Evolutionary conservation across 164 flowering plant genomes (phyloP), one percentile per base, ranked within the genome.

Genomic region (Umbellularia californica): DNA sequence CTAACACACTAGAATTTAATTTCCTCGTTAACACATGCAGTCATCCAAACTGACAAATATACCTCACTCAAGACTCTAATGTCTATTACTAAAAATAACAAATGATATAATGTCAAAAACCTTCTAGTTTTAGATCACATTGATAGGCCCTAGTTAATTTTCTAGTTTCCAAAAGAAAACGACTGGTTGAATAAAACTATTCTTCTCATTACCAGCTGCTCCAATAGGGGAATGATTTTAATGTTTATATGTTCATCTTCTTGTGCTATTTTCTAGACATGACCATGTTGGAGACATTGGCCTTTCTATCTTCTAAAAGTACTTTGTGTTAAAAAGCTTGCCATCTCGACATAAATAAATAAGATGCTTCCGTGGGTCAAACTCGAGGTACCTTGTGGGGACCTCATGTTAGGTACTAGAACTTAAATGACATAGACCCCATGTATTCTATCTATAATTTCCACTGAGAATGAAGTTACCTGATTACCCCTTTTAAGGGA

Each of bases 281-380:
- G 69, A 67, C 47, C 69, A 67, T 67, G 69, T 67, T 67, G 35
- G 19, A 67, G 23, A 67, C 69, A 30, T 67, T 25, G 69, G 7
- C 69, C 69, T 66, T 67, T 67, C 41, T n/a, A 66, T 66, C 35
- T 3, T 17, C 25, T 25, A 10, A 19, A n/a, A 63, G 66, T 30
- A 66, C 41, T 66, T 30, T 27, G 20, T 28, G 28, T 67, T 1
- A 30, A 30, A 27, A 67, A n/a, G 30, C 9, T 17, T 67, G 19
- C n/a, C 22, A 67, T 15, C 60, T 55, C 60, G 60, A 55, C 60
- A 17, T 67, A 33, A 30, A 67, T 30, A 67, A 30, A 67, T 13
- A 65, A 30, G 22, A 67, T 67, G 30, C 69, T 30, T 67, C 35
- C 1, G 1, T 67, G 69, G 69, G 41, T 30, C 41, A 67, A 67